Evolutionary conservation across 1,284 basidiomycete species (phyloP).

Genomic region (Grifola frondosa): DNA sequence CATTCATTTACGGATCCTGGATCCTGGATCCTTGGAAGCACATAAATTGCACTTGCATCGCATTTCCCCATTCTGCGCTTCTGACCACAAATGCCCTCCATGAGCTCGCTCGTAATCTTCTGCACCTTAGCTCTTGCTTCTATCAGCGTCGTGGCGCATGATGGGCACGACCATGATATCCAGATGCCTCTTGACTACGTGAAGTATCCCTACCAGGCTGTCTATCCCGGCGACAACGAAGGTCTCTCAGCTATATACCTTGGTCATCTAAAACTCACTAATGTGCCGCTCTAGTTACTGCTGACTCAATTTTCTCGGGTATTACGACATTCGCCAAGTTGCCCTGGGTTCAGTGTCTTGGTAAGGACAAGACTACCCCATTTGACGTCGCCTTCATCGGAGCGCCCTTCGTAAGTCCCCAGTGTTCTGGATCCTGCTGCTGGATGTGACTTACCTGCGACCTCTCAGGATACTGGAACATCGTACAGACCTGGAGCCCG

Average conservation of each 20-base stretch:
- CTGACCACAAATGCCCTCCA: no score
- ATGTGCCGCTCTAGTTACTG: conserved; percentile 48
- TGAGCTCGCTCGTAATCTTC: conserved; percentile 17
- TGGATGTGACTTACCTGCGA: conserved; percentile 2
- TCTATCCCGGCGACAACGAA: conserved; percentile 54
- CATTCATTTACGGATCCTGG: no score
- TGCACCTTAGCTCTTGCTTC: conserved; percentile 13
- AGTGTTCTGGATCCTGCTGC: conserved; percentile 7
- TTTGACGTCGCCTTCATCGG: conserved; percentile 81
- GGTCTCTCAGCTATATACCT: conserved; percentile 35
- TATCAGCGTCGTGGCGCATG: conserved; percentile 34
- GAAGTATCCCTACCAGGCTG: conserved; percentile 57
- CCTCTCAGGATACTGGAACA: conserved; percentile 63
- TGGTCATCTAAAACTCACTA: neutral
- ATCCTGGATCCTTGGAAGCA: no score
- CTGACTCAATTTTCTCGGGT: conserved; percentile 70
- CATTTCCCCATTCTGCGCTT: no score
- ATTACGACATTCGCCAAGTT: conserved; percentile 76
- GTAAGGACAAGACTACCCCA: conserved; percentile 48
- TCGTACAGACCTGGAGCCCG: conserved; percentile 78
- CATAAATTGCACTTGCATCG: no score
- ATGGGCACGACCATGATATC: conserved; percentile 40
- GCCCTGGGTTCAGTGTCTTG: conserved; percentile 73
- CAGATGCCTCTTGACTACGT: conserved; percentile 67
- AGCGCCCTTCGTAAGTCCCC: conserved; percentile 65